A percentile compares a stretch with the other conserved stretches of the same genome.
Conservation (phyloP, 2,329 filamentous ascomycete genomes). For the Fusarium nematophilum region DNA sequence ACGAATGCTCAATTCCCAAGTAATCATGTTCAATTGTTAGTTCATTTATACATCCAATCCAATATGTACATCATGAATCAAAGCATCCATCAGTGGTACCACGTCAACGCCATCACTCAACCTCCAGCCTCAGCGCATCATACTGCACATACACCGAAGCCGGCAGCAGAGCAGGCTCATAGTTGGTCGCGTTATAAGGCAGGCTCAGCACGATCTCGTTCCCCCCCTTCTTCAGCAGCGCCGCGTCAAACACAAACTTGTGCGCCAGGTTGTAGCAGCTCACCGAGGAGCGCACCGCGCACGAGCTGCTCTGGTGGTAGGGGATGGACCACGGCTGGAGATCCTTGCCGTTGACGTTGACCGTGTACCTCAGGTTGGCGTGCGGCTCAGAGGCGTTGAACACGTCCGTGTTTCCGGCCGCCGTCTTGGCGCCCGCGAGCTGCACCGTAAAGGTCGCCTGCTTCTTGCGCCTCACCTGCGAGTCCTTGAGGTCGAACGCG, state of each 20-base stretch:
- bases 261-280: constrained; percentile 71
- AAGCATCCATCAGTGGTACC: too few species aligned
- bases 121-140: constrained; percentile 70
- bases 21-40: too few species aligned
- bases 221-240: constrained; percentile 59
- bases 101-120: too few species aligned
- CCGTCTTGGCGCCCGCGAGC: constrained; percentile 70
- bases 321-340: constrained; percentile 68
- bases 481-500: constrained; percentile 59
- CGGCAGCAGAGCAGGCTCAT: constrained; percentile 67
- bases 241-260: constrained; percentile 67
- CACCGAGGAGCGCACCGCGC: constrained; percentile 69
- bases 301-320: constrained; percentile 57
- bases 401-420: constrained; percentile 70
- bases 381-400: constrained; percentile 65
- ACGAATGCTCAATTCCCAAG: too few species aligned
- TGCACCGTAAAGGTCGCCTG: constrained; percentile 71
- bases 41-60: too few species aligned
- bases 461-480: constrained; percentile 54
- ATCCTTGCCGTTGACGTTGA: constrained; percentile 54
- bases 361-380: constrained; percentile 62
- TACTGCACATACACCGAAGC: constrained; percentile 72
- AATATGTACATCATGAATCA: too few species aligned
- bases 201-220: constrained; percentile 69
- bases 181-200: constrained; percentile 69